These are phyloP conservation scores for Phlebiopsis gigantea DNA, from an alignment of 768 basidiomycete species.

Conservation along the genomic window DNA sequence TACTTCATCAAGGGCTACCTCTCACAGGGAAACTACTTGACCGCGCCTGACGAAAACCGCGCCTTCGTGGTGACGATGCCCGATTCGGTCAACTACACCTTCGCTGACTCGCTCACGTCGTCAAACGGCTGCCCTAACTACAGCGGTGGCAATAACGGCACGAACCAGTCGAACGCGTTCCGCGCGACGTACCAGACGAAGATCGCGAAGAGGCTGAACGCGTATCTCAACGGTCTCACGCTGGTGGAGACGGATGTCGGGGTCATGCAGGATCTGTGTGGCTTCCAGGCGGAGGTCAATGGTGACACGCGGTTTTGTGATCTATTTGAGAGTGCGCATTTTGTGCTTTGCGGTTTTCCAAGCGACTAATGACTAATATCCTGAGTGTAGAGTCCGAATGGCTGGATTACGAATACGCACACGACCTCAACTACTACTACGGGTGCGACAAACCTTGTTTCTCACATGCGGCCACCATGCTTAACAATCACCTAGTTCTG, in stretches of 20 bases:
- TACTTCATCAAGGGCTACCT: slow-evolving; percentile 38
- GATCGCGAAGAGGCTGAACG: slow-evolving; percentile 33
- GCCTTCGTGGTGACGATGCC: slow-evolving; percentile 32
- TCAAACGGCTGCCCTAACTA: slow-evolving; percentile 35
- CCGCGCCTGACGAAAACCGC: slow-evolving; percentile 26
- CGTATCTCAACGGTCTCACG: slow-evolving; percentile 30
- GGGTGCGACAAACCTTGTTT: slow-evolving; percentile 25
- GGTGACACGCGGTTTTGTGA: slow-evolving; percentile 38
- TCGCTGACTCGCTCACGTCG: slow-evolving; percentile 39
- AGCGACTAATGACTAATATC: not conserved
- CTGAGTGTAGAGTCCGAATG: slow-evolving; percentile 34
- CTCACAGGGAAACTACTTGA: slow-evolving; percentile 35
- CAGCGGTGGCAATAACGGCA: slow-evolving; percentile 24
- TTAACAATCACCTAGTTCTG: slow-evolving; percentile 26
- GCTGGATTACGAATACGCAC: slow-evolving; percentile 40
- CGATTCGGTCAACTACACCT: slow-evolving; percentile 37
- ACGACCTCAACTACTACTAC: slow-evolving; percentile 43
- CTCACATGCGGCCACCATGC: no score
- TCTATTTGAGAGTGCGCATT: slow-evolving; percentile 28
- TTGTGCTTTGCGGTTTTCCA: not conserved
- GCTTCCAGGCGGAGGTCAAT: slow-evolving; percentile 33
- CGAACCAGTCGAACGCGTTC: slow-evolving; percentile 24
- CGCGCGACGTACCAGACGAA: slow-evolving; percentile 28
- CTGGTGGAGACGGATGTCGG: slow-evolving; percentile 33
- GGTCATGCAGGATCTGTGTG: slow-evolving; percentile 40